Evolutionary conservation across 1,139 yeast species (phyloP).

Genomic region (Pichia sp.): DNA sequence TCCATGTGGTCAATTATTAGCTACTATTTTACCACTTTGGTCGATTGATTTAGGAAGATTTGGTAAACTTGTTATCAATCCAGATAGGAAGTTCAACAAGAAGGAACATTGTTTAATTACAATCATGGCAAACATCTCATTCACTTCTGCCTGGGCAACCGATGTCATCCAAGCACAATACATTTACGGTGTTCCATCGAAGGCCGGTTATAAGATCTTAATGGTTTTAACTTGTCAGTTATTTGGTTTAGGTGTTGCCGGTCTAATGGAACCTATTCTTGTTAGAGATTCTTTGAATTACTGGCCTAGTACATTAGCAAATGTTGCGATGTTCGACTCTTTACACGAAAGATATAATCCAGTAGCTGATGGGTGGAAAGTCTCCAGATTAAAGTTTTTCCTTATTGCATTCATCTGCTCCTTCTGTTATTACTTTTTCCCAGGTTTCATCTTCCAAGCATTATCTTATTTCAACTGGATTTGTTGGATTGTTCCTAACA

Average conservation of each 20-base stretch:
- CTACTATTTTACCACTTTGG: slow-evolving; percentile 1
- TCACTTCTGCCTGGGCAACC: slow-evolving; percentile 3
- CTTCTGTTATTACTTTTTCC: slow-evolving; percentile 56
- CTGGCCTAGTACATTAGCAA: slow-evolving; percentile 59
- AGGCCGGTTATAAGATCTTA: slow-evolving; percentile 47
- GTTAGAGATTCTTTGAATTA: slow-evolving; percentile 4
- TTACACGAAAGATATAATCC: slow-evolving; percentile 38
- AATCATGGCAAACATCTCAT: slow-evolving; percentile 3
- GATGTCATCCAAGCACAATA: slow-evolving; percentile 4
- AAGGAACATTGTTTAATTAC: slow-evolving; percentile 4
- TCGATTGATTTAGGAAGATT: slow-evolving; percentile 2
- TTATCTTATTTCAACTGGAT: slow-evolving; percentile 51
- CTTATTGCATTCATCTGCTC: slow-evolving; percentile 39
- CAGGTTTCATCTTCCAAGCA: slow-evolving; percentile 51
- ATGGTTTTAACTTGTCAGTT: slow-evolving; percentile 52
- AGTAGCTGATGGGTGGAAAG: slow-evolving; percentile 47
- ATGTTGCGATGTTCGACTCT: slow-evolving; percentile 39
- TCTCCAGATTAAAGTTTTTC: slow-evolving; percentile 47
- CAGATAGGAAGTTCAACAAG: slow-evolving; percentile 4
- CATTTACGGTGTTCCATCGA: slow-evolving; percentile 3
- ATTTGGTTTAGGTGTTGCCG: slow-evolving; percentile 65
- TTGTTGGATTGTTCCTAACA: slow-evolving; percentile 55
- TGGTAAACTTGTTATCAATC: slow-evolving; percentile 1
- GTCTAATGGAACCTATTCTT: slow-evolving; percentile 52
- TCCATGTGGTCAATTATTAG: slow-evolving; percentile 5